These are phyloP conservation scores for Neckera pumila DNA, from an alignment of 225 moss, liverwort and hornwort species.

Conservation along the genomic window DNA sequence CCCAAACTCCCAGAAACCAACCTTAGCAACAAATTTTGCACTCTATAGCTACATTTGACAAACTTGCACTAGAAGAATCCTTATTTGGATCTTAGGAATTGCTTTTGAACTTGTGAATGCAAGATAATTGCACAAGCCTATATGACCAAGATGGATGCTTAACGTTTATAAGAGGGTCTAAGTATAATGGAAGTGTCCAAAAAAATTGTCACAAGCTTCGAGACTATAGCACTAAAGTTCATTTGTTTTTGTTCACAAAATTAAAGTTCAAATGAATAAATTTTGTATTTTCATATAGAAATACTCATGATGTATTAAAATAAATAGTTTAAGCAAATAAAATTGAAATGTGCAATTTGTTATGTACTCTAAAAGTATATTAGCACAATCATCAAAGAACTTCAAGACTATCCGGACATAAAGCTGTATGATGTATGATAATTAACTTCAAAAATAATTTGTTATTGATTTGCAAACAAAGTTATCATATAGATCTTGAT, in stretches of 20 bases:
- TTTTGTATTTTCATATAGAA: not conserved
- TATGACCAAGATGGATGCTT: not conserved
- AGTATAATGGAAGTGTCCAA: not conserved
- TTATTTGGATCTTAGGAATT: not conserved
- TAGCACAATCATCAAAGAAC: not conserved
- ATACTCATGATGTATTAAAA: not conserved
- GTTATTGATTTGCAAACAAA: not conserved
- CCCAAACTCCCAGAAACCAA: rapidly evolving
- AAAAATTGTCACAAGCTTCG: not conserved
- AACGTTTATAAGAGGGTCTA: not conserved
- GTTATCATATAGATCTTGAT: not conserved
- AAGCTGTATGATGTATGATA: not conserved
- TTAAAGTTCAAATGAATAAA: not conserved
- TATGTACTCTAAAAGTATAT: not conserved
- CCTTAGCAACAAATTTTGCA: not conserved
- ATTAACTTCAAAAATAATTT: not conserved
- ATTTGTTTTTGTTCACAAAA: not conserved
- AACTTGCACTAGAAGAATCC: rapidly evolving
- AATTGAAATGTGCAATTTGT: not conserved
- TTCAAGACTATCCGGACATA: rapidly evolving
- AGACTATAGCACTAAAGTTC: not conserved
- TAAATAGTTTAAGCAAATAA: not conserved
- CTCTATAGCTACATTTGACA: rapidly evolving
- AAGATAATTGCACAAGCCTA: not conserved
- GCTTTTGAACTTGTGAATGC: rapidly evolving